Percentiles rank a stretch among this genome's conserved stretches.
phyloP scores from a whole-genome alignment of 164 flowering plant genomes.

The Berberis thunbergii region DNA sequence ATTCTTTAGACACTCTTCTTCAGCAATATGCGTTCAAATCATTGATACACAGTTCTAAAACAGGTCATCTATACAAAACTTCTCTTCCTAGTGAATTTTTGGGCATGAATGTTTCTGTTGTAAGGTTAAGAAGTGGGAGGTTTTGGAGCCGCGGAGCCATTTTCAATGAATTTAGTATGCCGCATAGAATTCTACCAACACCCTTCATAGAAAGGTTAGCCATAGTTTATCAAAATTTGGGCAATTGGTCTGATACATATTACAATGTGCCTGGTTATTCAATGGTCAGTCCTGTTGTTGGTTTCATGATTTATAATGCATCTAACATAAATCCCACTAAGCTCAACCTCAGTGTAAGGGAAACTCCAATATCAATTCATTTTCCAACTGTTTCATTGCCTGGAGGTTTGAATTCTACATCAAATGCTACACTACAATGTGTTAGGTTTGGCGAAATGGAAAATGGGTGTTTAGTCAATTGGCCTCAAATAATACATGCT shows the following conservation, averaged over 20 bases:
- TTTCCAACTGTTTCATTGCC: constrained; percentile 15
- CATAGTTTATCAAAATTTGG: constrained; percentile 45
- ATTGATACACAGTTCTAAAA: constrained; percentile 23
- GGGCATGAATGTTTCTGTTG: constrained; percentile 36
- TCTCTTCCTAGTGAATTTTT: constrained; percentile 38
- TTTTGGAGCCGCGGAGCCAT: constrained; percentile 50
- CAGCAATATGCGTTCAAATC: constrained; percentile 31
- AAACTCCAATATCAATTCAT: constrained; percentile 24
- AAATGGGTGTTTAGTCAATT: constrained; percentile 23
- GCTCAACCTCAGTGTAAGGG: constrained; percentile 19
- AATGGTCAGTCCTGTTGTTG: constrained; percentile 38
- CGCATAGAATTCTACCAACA: constrained; percentile 32
- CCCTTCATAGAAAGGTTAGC: constrained; percentile 48
- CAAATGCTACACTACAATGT: constrained; percentile 21
- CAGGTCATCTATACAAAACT: constrained; percentile 34
- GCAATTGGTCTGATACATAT: constrained; percentile 50
- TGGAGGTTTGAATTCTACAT: constrained; percentile 3
- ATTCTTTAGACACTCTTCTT: constrained; percentile 32
- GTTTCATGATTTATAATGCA: constrained; percentile 45
- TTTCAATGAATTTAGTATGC: constrained; percentile 38
- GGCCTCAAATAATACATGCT: constrained; percentile 23
- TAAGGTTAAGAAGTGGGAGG: constrained; percentile 39
- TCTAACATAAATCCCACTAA: constrained; percentile 14
- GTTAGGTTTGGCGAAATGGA: constrained; percentile 38
- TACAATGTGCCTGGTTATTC: constrained; percentile 40